Percentiles rank a stretch among this genome's conserved stretches.
Evolutionary conservation across 2,329 filamentous ascomycete species (phyloP).

Genomic region (Talaromyces sp.): DNA sequence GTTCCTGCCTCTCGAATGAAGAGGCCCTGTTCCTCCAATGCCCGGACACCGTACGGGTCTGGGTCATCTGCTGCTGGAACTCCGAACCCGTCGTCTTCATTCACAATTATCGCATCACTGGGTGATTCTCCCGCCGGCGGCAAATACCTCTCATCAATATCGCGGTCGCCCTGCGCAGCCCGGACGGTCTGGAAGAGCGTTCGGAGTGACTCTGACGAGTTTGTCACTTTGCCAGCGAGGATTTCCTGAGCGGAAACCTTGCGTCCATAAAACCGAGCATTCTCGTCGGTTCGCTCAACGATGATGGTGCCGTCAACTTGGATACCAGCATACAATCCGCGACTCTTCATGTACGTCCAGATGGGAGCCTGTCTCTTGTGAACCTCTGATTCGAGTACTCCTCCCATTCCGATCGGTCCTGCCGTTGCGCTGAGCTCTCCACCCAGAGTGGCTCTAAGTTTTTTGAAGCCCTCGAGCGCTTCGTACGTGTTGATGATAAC

Average conservation of each 20-base stretch:
- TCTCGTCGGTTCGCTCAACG: slow-evolving; percentile 81
- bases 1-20: slow-evolving; percentile 88
- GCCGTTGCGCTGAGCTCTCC: slow-evolving; percentile 72
- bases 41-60: slow-evolving; percentile 85
- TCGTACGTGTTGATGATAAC: slow-evolving; percentile 84
- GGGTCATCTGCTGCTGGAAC: slow-evolving; percentile 75
- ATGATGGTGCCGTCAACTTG: slow-evolving; percentile 83
- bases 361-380: slow-evolving; percentile 66
- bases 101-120: slow-evolving; percentile 61
- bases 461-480: slow-evolving; percentile 78
- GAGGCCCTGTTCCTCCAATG: slow-evolving; percentile 75
- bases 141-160: slow-evolving; percentile 66
- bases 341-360: slow-evolving; percentile 83
- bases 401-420: slow-evolving; percentile 73
- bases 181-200: slow-evolving; percentile 77
- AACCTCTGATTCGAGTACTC: slow-evolving; percentile 63
- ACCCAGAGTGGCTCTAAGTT: slow-evolving; percentile 71
- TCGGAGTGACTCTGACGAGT: slow-evolving; percentile 52
- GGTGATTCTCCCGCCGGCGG: slow-evolving; percentile 64
- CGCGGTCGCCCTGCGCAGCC: slow-evolving; percentile 75
- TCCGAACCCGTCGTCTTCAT: slow-evolving; percentile 57
- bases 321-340: slow-evolving; percentile 81
- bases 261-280: slow-evolving; percentile 77
- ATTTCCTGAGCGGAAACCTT: slow-evolving; percentile 59
- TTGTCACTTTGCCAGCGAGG: slow-evolving; percentile 54